Evolutionary conservation across 2,329 filamentous ascomycete genomes (phyloP).

Genomic region (Penicillium frequentans): DNA sequence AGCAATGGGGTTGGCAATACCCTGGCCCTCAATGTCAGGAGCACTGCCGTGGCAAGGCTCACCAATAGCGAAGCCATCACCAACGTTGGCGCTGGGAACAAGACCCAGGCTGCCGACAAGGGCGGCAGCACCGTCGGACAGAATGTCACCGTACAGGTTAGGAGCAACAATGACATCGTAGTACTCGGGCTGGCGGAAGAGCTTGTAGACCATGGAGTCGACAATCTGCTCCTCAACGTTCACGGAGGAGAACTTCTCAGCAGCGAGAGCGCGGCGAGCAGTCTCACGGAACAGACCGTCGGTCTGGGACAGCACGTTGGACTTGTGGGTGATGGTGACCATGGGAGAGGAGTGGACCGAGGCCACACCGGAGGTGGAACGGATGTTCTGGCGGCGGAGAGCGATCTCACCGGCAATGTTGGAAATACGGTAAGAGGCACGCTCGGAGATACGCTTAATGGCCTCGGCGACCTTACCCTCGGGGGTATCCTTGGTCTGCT

Average conservation of each 20-base stretch:
- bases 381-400: constrained; percentile 77
- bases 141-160: constrained; percentile 95
- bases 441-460: constrained; percentile 93
- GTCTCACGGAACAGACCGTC: constrained; percentile 91
- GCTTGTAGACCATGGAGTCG: constrained; percentile 99
- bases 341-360: constrained; percentile 63
- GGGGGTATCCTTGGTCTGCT: constrained; percentile 74
- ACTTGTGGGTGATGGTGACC: constrained; percentile 98
- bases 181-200: constrained; percentile 90
- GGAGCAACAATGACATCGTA: constrained; percentile 99
- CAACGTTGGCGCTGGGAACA: constrained; percentile 93
- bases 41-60: constrained; percentile 97
- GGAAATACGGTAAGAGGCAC: constrained; percentile 80
- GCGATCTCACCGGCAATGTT: constrained; percentile 95
- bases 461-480: constrained; percentile 87
- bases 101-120: constrained; percentile 89
- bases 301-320: constrained; percentile 93
- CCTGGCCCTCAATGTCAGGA: constrained; percentile 89
- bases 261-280: constrained; percentile 69
- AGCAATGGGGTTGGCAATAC: constrained; percentile 94
- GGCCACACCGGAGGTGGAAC: constrained; percentile 55
- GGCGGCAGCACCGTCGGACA: constrained; percentile 92
- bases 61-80: constrained; percentile 90
- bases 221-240: constrained; percentile 95
- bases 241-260: constrained; percentile 63